A percentile compares a stretch with the other conserved stretches of the same genome.
Conservation (phyloP, 352 stramenopile genomes). For the Globisporangium megalacanthum region DNA sequence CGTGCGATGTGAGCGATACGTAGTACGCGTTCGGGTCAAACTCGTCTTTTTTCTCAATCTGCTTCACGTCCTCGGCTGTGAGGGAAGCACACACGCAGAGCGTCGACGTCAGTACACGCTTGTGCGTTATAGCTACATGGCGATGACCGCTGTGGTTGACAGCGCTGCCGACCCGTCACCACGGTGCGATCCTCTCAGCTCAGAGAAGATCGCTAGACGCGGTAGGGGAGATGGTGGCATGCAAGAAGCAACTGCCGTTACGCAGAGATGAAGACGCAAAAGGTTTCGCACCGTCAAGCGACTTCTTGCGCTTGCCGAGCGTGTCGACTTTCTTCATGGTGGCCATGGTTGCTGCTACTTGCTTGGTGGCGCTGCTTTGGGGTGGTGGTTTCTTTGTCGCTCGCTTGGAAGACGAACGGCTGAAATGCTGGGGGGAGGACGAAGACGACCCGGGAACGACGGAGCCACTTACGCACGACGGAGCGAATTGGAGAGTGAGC, state of each 20-base stretch:
- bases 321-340: slow-evolving; percentile 79
- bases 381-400: not conserved
- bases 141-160: not conserved
- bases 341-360: slow-evolving; percentile 12
- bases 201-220: not conserved
- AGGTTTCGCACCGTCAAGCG: slow-evolving; percentile 56
- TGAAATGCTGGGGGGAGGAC: not conserved
- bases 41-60: slow-evolving; percentile 78
- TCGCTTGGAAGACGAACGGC: not conserved
- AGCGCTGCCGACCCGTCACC: not conserved
- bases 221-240: not conserved
- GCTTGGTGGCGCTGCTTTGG: not conserved
- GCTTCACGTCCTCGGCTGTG: slow-evolving; percentile 73
- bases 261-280: slow-evolving; percentile 1
- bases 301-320: slow-evolving; percentile 88
- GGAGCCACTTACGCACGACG: slow-evolving; percentile 13
- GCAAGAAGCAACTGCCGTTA: not conserved
- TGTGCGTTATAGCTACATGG: not conserved
- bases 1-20: slow-evolving; percentile 83
- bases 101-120: not conserved
- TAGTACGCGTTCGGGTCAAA: slow-evolving; percentile 87
- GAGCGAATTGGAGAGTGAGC: slow-evolving; percentile 15
- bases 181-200: not conserved
- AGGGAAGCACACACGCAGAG: not conserved
- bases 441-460: not conserved